Base-by-base conservation (phyloP, 2,329 filamentous ascomycete genomes). In the Claviceps pazoutovae region DNA sequence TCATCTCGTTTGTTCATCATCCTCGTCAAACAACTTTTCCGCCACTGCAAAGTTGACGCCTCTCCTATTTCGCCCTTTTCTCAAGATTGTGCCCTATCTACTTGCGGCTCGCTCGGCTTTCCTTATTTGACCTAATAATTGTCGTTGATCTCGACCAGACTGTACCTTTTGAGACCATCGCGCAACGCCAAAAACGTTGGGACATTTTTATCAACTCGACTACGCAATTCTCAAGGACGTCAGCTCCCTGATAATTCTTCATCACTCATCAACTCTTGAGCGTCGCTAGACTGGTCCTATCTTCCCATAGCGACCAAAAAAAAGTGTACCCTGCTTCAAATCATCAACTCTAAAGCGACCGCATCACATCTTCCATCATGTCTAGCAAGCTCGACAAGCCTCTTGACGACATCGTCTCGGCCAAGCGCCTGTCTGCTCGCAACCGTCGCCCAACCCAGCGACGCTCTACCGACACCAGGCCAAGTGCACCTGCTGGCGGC, bases 371-470 rank as follows among this genome's bases (percentile, higher is more conserved):
- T 57, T 56, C 64, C 70, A 84, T 62, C 60, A 95, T 95, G 89
- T 88, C 88, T 76, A 84, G 82, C 75, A 96, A 96, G 75, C 86
- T 98, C 66, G 89, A 96, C 71, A 84, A 94, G 76, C 90, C 89
- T 74, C 87, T 98, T 61, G 93, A 97, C 70, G 89, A 96, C 74
- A 96, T 98, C 72, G 83, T 95, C 75, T 88, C 85, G 68, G 86
- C 82, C 65, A 82, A 79, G 68, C 79, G 76, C 61, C 72, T 73
- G 62, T 78, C 70, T 71, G 79, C 71, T 67, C 74, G 67, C 65
- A 55, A 55, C 26, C 74, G 71, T 68, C 76, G 76, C 58, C 71
- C 70, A 59, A 67, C 67, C 54, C 63, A 66, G 57, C 75, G 77
- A 56, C 75, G 75, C 59, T 65, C 74, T 50, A 68, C 75, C 50